phyloP scores from a whole-genome alignment of 176 grass and related monocot species.

The Bothriochloa decipiens region DNA sequence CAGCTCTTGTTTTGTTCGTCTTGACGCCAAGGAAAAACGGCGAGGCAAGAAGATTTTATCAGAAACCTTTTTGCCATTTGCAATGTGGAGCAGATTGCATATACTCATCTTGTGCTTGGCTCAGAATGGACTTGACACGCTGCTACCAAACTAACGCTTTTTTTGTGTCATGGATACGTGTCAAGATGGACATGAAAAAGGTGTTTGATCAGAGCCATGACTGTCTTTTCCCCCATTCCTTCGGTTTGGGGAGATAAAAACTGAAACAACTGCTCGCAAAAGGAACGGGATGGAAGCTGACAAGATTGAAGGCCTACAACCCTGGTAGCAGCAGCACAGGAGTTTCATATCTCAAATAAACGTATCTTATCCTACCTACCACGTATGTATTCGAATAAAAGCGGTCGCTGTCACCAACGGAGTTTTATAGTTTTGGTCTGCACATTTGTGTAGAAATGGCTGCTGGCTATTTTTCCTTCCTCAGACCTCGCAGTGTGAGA shows the following conservation, averaged over 20 bases:
- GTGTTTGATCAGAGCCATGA: not conserved
- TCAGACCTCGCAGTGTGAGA: too few species aligned
- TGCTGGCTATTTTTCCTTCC: too few species aligned
- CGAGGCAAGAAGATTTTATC: not conserved
- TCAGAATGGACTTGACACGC: not conserved
- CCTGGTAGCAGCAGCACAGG: not conserved
- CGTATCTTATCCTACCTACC: not conserved
- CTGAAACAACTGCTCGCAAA: not conserved
- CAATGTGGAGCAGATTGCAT: conserved; percentile 1
- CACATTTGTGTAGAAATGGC: too few species aligned
- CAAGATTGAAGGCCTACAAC: conserved; percentile 14
- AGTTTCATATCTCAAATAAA: not conserved
- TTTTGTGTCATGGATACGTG: not conserved
- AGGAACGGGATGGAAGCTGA: conserved; percentile 11
- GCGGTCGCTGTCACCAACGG: not conserved
- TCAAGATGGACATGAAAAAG: not conserved
- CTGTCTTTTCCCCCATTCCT: not conserved
- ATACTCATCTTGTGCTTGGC: not conserved
- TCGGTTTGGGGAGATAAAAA: not conserved
- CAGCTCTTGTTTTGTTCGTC: conserved; percentile 19
- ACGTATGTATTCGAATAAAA: not conserved
- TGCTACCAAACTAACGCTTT: conserved; percentile 2
- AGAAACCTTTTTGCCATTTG: not conserved
- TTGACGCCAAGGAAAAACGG: not conserved
- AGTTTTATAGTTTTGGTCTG: not conserved